Evolutionary conservation across 2,329 filamentous ascomycete species (phyloP).

Genomic region (Fusarium pseudograminearum): DNA sequence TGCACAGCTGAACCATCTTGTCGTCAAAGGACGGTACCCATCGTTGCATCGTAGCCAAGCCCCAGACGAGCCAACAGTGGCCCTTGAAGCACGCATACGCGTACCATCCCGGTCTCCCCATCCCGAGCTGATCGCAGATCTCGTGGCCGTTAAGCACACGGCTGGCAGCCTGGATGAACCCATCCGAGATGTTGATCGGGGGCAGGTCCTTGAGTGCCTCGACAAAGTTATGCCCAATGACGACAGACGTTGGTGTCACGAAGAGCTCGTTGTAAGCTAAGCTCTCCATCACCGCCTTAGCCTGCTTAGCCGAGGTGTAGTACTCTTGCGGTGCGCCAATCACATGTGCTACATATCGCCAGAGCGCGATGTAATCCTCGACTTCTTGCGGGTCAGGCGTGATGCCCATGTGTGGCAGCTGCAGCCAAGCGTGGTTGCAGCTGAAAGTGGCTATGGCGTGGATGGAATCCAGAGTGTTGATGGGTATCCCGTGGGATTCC

Average conservation of each 20-base stretch:
- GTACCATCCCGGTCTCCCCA: conserved; percentile 49
- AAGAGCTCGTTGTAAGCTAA: conserved; percentile 51
- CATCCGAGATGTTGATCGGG: conserved; percentile 52
- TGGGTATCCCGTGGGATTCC: conserved; percentile 69
- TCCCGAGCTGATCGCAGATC: conserved; percentile 52
- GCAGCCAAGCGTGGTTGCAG: conserved; percentile 70
- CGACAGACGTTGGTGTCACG: conserved; percentile 51
- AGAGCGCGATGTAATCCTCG: conserved; percentile 73
- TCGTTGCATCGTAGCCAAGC: conserved; percentile 46
- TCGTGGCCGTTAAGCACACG: conserved; percentile 54
- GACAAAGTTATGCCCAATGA: conserved; percentile 55
- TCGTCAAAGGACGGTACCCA: conserved; percentile 44
- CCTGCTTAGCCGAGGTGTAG: conserved; percentile 42
- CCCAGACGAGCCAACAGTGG: conserved; percentile 50
- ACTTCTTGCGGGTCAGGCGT: conserved; percentile 68
- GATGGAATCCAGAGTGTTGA: conserved; percentile 74
- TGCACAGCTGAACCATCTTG: conserved; percentile 43
- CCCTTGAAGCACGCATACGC: conserved; percentile 50
- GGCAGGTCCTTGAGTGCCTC: conserved; percentile 53
- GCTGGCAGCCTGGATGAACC: conserved; percentile 43
- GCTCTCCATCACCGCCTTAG: conserved; percentile 52
- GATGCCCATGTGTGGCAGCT: conserved; percentile 73
- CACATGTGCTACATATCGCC: conserved; percentile 50
- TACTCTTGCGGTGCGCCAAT: conserved; percentile 47
- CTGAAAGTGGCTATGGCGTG: conserved; percentile 73